These are phyloP conservation scores for Pneumocystis carinii DNA, from an alignment of 1,139 yeast species.

Conservation along the genomic window DNA sequence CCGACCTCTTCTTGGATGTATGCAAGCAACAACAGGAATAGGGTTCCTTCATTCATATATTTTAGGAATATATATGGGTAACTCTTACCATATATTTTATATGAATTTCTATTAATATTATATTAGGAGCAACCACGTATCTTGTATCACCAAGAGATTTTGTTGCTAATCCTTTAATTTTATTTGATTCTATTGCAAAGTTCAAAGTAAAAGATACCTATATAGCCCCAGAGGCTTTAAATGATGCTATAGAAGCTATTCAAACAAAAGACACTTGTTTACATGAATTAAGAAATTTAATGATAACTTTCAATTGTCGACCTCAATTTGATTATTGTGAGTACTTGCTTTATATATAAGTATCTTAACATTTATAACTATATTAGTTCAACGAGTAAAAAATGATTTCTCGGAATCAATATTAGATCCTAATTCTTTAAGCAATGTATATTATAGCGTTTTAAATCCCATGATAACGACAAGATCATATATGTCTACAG, in stretches of 20 bases:
- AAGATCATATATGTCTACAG: slow-evolving; percentile 75
- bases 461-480: slow-evolving; percentile 76
- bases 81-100: neutral
- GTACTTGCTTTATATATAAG: neutral
- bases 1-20: slow-evolving; percentile 70
- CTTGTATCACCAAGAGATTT: slow-evolving; percentile 66
- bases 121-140: slow-evolving; percentile 61
- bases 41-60: slow-evolving; percentile 77
- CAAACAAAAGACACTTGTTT: slow-evolving; percentile 46
- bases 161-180: slow-evolving; percentile 59
- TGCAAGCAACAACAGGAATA: slow-evolving; percentile 66
- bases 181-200: slow-evolving; percentile 57
- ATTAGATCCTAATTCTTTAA: slow-evolving; percentile 54
- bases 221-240: slow-evolving; percentile 72
- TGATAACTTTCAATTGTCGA: slow-evolving; percentile 67
- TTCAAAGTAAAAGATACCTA: slow-evolving; percentile 75
- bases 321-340: slow-evolving; percentile 41
- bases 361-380: neutral
- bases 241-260: slow-evolving; percentile 49
- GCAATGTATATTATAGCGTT: slow-evolving; percentile 61
- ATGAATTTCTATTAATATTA: neutral
- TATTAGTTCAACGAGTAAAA: slow-evolving; percentile 39
- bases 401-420: slow-evolving; percentile 50
- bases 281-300: slow-evolving; percentile 57
- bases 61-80: slow-evolving; percentile 54